These are phyloP conservation scores for Cryptosporidium viatorum DNA, from an alignment of 169 alveolate species.

Conservation along the genomic window DNA sequence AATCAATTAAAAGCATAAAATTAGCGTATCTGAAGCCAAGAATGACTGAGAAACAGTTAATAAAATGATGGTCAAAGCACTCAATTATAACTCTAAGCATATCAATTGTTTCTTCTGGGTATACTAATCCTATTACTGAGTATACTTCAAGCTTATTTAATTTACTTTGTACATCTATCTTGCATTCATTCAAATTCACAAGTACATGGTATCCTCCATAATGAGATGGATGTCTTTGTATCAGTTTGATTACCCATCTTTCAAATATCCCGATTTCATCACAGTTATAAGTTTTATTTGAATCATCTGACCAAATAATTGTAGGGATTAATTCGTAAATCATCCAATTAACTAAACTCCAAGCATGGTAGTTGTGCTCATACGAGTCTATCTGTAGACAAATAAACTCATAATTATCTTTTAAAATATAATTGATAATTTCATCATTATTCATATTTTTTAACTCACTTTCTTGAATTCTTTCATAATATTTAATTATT, in stretches of 20 bases:
- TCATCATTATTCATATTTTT: not conserved
- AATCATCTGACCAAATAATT: not conserved
- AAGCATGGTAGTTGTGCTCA: slow-evolving; percentile 35
- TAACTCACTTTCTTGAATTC: not conserved
- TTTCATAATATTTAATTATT: not conserved
- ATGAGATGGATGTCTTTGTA: slow-evolving; percentile 25
- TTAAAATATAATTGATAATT: not conserved
- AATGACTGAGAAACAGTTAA: slow-evolving; percentile 8
- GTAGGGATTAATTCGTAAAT: slow-evolving; percentile 24
- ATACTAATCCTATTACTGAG: not conserved
- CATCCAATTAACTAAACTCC: slow-evolving; percentile 65
- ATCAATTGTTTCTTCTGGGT: not conserved
- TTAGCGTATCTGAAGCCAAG: slow-evolving; percentile 39
- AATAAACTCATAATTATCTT: slow-evolving; percentile 18
- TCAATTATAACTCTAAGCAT: slow-evolving; percentile 8
- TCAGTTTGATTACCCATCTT: slow-evolving; percentile 13
- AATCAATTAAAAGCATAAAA: slow-evolving; percentile 11
- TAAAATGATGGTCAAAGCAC: not conserved
- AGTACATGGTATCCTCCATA: slow-evolving; percentile 68
- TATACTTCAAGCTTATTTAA: not conserved
- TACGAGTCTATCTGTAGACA: slow-evolving; percentile 5
- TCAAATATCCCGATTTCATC: not conserved
- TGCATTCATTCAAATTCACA: slow-evolving; percentile 30
- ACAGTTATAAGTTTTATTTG: not conserved
- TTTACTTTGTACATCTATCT: not conserved